phyloP scores from a whole-genome alignment of 2,329 filamentous ascomycete genomes.

The Trichoderma sp. region DNA sequence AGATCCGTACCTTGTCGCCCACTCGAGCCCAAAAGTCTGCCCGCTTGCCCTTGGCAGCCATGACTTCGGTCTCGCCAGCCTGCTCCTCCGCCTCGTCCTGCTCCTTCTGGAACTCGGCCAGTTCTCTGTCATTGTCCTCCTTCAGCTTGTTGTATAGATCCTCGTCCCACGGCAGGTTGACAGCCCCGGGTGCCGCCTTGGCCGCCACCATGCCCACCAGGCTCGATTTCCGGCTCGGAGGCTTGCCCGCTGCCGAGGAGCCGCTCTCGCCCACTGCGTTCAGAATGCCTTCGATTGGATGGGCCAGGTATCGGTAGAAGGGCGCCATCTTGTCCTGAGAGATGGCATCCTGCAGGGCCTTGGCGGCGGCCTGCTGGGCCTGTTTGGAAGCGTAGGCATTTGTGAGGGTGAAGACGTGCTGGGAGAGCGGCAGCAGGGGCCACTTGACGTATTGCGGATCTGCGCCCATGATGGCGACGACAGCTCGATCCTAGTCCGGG shows the following conservation, averaged over 20 bases:
- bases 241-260: slow-evolving; percentile 54
- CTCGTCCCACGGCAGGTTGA: slow-evolving; percentile 88
- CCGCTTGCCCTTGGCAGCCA: slow-evolving; percentile 88
- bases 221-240: slow-evolving; percentile 68
- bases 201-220: slow-evolving; percentile 74
- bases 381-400: slow-evolving; percentile 70
- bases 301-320: slow-evolving; percentile 80
- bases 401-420: slow-evolving; percentile 85
- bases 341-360: slow-evolving; percentile 80
- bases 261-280: slow-evolving; percentile 70
- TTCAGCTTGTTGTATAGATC: slow-evolving; percentile 75
- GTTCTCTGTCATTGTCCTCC: slow-evolving; percentile 75
- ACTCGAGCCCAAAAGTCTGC: slow-evolving; percentile 96
- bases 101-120: slow-evolving; percentile 77
- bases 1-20: slow-evolving; percentile 77
- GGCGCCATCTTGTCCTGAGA: slow-evolving; percentile 83
- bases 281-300: slow-evolving; percentile 78
- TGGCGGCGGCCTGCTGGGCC: slow-evolving; percentile 69
- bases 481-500: background rate
- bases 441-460: slow-evolving; percentile 86
- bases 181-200: slow-evolving; percentile 62
- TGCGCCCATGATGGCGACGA: slow-evolving; percentile 63
- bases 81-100: slow-evolving; percentile 94
- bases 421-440: slow-evolving; percentile 76
- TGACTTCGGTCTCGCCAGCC: slow-evolving; percentile 92